A percentile compares a stretch with the other conserved stretches of the same genome.
Conservation (phyloP, 2,329 filamentous ascomycete species). For the Phoma sp. region DNA sequence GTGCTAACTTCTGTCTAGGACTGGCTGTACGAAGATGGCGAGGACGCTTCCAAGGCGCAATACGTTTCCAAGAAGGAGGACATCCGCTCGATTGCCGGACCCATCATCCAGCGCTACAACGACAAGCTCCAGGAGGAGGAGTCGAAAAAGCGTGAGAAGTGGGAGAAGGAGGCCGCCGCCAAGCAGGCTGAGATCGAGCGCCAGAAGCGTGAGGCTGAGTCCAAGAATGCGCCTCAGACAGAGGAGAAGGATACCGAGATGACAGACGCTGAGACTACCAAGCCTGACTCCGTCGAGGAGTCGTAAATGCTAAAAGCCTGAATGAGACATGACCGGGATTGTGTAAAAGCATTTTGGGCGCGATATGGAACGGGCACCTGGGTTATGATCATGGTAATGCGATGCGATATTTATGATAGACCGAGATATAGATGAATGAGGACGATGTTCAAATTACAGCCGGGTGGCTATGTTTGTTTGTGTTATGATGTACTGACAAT, state of each 20-base stretch:
- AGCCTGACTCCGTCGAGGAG: slow-evolving; percentile 52
- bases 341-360: slow-evolving; percentile 33
- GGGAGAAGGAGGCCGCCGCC: slow-evolving; percentile 72
- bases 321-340: slow-evolving; percentile 20
- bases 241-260: slow-evolving; percentile 61
- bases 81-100: slow-evolving; percentile 87
- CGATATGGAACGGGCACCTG: slow-evolving; percentile 14
- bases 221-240: slow-evolving; percentile 57
- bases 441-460: background rate
- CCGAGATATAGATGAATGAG: slow-evolving; percentile 35
- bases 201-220: slow-evolving; percentile 78
- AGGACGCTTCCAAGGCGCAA: slow-evolving; percentile 90
- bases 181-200: slow-evolving; percentile 73
- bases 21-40: slow-evolving; percentile 97
- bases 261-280: slow-evolving; percentile 62
- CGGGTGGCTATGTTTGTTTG: too few species aligned
- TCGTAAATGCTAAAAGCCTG: slow-evolving; percentile 24
- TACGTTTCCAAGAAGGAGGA: slow-evolving; percentile 97
- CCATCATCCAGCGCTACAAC: slow-evolving; percentile 92
- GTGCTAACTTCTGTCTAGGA: slow-evolving; percentile 65
- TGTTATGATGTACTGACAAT: too few species aligned
- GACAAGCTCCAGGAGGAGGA: slow-evolving; percentile 92
- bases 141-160: slow-evolving; percentile 69
- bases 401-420: slow-evolving; percentile 38
- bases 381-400: slow-evolving; percentile 34